phyloP scores from a whole-genome alignment of 2,329 filamentous ascomycete species.

The Chrysosphaeria jannelii region DNA sequence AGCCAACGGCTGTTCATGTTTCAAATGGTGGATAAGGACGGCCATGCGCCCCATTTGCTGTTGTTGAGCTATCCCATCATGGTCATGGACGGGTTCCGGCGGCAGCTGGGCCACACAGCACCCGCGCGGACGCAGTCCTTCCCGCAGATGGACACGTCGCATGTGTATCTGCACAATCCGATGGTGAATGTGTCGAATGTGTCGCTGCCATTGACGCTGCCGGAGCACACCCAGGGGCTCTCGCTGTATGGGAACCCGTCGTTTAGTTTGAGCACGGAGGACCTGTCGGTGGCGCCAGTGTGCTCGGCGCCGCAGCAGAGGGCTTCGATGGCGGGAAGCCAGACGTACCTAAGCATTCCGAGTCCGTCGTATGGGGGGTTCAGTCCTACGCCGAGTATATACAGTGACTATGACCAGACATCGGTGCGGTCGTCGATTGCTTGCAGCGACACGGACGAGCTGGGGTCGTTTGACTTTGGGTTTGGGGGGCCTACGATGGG shows the following conservation, averaged over 20 bases:
- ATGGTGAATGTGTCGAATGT: too few relatives aligned
- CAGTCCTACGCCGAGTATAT: constrained; percentile 31
- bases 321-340: constrained; percentile 11
- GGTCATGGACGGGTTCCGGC: constrained; percentile 35
- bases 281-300: constrained; percentile 21
- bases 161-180: constrained; percentile 17
- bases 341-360: constrained; percentile 31
- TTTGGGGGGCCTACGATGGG: too few relatives aligned
- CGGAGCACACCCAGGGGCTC: constrained; percentile 5
- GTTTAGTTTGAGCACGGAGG: constrained; percentile 33
- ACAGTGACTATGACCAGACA: constrained; percentile 11
- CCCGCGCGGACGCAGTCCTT: constrained; percentile 27
- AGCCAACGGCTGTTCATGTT: constrained; percentile 41
- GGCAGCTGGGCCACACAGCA: constrained; percentile 34
- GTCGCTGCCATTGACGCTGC: constrained; percentile 8
- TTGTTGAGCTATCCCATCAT: constrained; percentile 48
- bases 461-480: constrained; percentile 17
- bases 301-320: constrained; percentile 10
- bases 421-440: constrained; percentile 17
- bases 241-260: constrained; percentile 15
- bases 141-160: constrained; percentile 25
- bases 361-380: constrained; percentile 28
- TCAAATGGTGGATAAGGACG: constrained; percentile 3
- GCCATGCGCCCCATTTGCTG: constrained; percentile 10
- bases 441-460: constrained; percentile 32